These are phyloP conservation scores for Candida adriatica DNA, from an alignment of 805 yeast species.

Conservation along the genomic window DNA sequence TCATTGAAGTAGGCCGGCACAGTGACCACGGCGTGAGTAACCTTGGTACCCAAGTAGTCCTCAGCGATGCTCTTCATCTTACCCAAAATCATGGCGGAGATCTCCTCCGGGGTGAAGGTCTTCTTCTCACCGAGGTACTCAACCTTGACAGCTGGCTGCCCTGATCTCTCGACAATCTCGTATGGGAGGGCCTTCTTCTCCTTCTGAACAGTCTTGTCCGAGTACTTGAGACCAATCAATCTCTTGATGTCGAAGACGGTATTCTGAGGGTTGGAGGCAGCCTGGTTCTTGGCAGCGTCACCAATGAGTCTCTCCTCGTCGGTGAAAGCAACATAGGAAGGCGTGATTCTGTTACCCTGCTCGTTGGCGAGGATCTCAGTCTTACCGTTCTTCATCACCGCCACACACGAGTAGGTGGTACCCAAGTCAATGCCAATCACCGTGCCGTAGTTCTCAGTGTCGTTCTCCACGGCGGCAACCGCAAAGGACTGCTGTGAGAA, in stretches of 20 bases:
- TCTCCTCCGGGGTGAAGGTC: constrained; percentile 85
- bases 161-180: constrained; percentile 58
- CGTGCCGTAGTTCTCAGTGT: constrained; percentile 45
- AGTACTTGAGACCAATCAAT: constrained; percentile 77
- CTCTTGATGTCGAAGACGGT: constrained; percentile 90
- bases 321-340: constrained; percentile 89
- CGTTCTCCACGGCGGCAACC: constrained; percentile 24
- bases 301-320: constrained; percentile 91
- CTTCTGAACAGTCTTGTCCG: constrained; percentile 69
- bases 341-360: constrained; percentile 96
- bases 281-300: constrained; percentile 96
- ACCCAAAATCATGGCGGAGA: constrained; percentile 84
- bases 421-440: constrained; percentile 96
- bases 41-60: constrained; percentile 77
- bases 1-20: constrained; percentile 93
- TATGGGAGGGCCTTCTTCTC: constrained; percentile 84
- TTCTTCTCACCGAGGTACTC: constrained; percentile 66
- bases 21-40: constrained; percentile 86
- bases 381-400: constrained; percentile 75
- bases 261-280: constrained; percentile 79
- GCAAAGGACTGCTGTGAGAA: constrained; percentile 18
- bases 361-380: constrained; percentile 93
- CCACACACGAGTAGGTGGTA: constrained; percentile 96
- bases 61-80: constrained; percentile 93
- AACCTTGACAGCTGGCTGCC: constrained; percentile 80